Percentiles rank a stretch among this genome's conserved stretches.
These are phyloP conservation scores for Mucor indicus DNA, from an alignment of 371 early-diverging fungal genomes.

Conservation along the genomic window DNA sequence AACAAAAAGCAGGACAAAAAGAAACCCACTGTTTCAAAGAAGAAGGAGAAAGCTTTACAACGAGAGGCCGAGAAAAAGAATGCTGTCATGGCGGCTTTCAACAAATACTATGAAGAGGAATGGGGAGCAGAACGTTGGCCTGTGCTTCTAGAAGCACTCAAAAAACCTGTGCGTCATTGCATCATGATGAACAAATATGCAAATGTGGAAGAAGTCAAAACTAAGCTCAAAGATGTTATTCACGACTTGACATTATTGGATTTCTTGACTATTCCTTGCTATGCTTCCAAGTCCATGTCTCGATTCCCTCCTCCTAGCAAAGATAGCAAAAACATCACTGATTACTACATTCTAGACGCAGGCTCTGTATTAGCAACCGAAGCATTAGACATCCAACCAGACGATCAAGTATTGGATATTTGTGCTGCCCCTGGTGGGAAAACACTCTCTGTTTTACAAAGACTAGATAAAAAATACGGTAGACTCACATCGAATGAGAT, in stretches of 20 bases:
- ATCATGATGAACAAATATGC: slow-evolving; percentile 55
- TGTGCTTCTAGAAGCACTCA: slow-evolving; percentile 37
- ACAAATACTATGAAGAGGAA: slow-evolving; percentile 40
- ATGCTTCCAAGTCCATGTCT: slow-evolving; percentile 22
- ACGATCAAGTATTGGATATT: slow-evolving; percentile 77
- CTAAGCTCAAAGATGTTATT: slow-evolving; percentile 19
- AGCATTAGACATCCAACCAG: slow-evolving; percentile 58
- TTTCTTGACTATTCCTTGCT: slow-evolving; percentile 38
- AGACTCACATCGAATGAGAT: slow-evolving; percentile 56
- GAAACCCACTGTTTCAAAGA: slow-evolving; percentile 30
- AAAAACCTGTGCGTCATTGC: slow-evolving; percentile 43
- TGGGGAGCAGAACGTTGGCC: slow-evolving; percentile 56
- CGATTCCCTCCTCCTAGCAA: slow-evolving; percentile 43
- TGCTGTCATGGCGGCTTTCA: slow-evolving; percentile 36
- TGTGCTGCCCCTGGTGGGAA: slow-evolving; percentile 84
- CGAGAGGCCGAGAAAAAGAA: slow-evolving; percentile 31
- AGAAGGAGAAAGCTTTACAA: slow-evolving; percentile 31
- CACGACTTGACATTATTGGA: slow-evolving; percentile 27
- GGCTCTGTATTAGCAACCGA: slow-evolving; percentile 62
- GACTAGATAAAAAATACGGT: slow-evolving; percentile 37
- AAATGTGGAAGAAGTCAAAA: slow-evolving; percentile 21
- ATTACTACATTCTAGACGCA: slow-evolving; percentile 66
- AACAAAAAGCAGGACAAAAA: slow-evolving; percentile 20
- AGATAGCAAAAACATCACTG: slow-evolving; percentile 30
- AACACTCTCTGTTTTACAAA: slow-evolving; percentile 51